phyloP scores from a whole-genome alignment of 2,329 filamentous ascomycete species.

The Blastomyces percursus region DNA sequence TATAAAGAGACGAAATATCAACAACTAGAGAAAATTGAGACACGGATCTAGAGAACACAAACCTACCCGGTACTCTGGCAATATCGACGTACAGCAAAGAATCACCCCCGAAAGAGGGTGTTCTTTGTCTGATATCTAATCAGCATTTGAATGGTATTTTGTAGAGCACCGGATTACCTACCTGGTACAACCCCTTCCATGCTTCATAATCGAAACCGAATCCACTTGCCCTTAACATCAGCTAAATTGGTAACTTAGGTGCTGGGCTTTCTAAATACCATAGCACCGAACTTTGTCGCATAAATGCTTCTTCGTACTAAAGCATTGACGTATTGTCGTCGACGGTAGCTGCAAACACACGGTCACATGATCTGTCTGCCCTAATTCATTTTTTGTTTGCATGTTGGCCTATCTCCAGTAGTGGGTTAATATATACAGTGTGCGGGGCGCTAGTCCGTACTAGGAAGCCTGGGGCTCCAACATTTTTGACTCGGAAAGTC shows the following conservation, averaged over 20 bases:
- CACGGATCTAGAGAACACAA: conserved; percentile 8
- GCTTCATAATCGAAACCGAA: conserved; percentile 26
- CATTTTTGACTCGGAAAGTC: not conserved
- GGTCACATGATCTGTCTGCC: not conserved
- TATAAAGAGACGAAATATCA: conserved; percentile 13
- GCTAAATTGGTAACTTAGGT: not conserved
- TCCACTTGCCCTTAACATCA: not conserved
- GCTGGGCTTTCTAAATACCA: not conserved
- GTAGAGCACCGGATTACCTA: conserved; percentile 16
- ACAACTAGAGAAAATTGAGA: conserved; percentile 7
- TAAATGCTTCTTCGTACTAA: not conserved
- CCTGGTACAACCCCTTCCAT: conserved; percentile 29
- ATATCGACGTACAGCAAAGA: conserved; percentile 78
- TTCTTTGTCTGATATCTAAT: conserved; percentile 41
- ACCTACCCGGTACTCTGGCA: conserved; percentile 64
- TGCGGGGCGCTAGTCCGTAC: too few species aligned
- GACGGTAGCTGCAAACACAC: not conserved
- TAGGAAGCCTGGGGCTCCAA: too few species aligned
- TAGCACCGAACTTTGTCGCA: not conserved
- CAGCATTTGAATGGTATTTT: not conserved
- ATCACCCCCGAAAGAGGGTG: conserved; percentile 60
- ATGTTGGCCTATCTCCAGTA: too few species aligned
- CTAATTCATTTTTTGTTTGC: not conserved
- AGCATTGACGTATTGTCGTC: not conserved
- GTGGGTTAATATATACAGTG: too few species aligned